phyloP scores from a whole-genome alignment of 208 protist species.

The Wallacemonas collosoma region DNA sequence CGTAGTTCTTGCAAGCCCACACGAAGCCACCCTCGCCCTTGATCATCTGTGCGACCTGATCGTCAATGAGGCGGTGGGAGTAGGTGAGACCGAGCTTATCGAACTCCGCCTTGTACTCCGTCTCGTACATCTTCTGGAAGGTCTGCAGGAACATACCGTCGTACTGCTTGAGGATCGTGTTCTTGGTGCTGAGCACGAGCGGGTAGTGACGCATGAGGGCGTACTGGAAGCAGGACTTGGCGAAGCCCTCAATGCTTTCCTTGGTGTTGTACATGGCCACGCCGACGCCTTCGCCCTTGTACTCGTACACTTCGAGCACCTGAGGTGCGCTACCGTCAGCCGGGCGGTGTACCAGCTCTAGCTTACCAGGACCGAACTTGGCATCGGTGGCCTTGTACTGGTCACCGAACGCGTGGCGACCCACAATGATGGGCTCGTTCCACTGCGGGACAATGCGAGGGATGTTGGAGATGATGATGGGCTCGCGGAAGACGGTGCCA shows the following conservation, averaged over 20 bases:
- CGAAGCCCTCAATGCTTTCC: slow-evolving; percentile 96
- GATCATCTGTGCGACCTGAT: slow-evolving; percentile 97
- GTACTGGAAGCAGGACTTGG: slow-evolving; percentile 94
- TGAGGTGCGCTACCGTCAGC: slow-evolving; percentile 64
- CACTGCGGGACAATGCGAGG: slow-evolving; percentile 93
- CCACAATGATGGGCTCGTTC: slow-evolving; percentile 96
- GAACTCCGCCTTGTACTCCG: slow-evolving; percentile 86
- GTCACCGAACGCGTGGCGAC: slow-evolving; percentile 96
- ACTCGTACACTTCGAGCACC: slow-evolving; percentile 90
- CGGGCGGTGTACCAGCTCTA: slow-evolving; percentile 94
- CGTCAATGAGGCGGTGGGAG: slow-evolving; percentile 97
- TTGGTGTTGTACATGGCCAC: slow-evolving; percentile 98
- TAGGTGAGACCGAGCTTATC: slow-evolving; percentile 91
- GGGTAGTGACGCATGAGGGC: slow-evolving; percentile 91
- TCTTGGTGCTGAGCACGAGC: slow-evolving; percentile 97
- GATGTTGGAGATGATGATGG: slow-evolving; percentile 96
- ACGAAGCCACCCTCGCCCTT: slow-evolving; percentile 95
- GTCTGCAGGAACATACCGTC: slow-evolving; percentile 97
- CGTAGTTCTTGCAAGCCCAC: slow-evolving; percentile 99
- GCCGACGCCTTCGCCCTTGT: slow-evolving; percentile 82
- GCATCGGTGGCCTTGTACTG: slow-evolving; percentile 97
- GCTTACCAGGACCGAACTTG: slow-evolving; percentile 82
- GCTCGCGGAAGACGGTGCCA: slow-evolving; percentile 98
- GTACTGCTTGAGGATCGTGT: slow-evolving; percentile 98
- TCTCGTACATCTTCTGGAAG: slow-evolving; percentile 95